A percentile compares a stretch with the other conserved stretches of the same genome.
Conservation (phyloP, 176 grass and related monocot species). For the Alloteropsis semialata region DNA sequence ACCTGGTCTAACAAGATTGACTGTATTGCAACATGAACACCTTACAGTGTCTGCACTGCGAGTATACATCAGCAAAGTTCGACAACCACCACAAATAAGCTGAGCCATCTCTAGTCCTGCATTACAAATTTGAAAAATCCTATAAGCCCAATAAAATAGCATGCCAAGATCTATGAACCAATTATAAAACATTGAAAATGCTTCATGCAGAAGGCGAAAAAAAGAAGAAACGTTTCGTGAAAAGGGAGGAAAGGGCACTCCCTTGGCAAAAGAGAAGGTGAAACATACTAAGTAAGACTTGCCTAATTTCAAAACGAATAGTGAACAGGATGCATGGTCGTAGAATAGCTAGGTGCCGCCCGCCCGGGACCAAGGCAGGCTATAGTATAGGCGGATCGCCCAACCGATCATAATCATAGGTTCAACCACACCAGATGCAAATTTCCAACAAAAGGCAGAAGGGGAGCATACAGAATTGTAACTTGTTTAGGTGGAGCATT, state of each 20-base stretch:
- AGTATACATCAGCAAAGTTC: conserved; percentile 85
- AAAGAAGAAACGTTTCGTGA: background rate
- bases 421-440: background rate
- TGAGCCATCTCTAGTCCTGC: conserved; percentile 84
- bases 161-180: background rate
- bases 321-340: background rate
- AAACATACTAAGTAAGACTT: background rate
- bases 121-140: conserved; percentile 19
- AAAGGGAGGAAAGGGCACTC: background rate
- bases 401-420: no score
- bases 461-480: background rate
- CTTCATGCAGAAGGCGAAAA: background rate
- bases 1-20: conserved; percentile 87
- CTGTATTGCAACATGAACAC: conserved; percentile 86
- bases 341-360: background rate
- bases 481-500: background rate
- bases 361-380: no score
- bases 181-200: background rate
- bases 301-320: background rate
- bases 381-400: no score
- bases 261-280: background rate
- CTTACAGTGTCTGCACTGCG: conserved; percentile 67
- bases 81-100: conserved; percentile 79
- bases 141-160: conserved; percentile 17
- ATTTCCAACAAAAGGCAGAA: background rate